phyloP scores from a whole-genome alignment of 768 basidiomycete species.

The Dioszegia aurantiaca region DNA sequence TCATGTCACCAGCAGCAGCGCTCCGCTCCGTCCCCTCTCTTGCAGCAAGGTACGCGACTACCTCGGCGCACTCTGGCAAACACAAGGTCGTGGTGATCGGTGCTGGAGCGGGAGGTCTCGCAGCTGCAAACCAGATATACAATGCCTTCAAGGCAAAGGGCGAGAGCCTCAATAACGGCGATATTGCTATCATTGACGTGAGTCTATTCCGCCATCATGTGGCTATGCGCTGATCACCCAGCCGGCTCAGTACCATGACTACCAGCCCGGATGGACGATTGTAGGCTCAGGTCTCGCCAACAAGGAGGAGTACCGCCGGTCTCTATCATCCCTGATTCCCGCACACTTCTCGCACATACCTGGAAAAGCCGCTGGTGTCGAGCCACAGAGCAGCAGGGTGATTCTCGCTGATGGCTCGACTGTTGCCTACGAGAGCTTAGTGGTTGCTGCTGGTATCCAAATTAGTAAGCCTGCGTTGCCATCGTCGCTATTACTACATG shows the following conservation, averaged over 20 bases:
- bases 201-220: constrained; percentile 16
- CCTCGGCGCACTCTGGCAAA: constrained; percentile 46
- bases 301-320: constrained; percentile 64
- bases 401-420: constrained; percentile 68
- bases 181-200: constrained; percentile 79
- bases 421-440: constrained; percentile 76
- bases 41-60: constrained; percentile 38
- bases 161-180: constrained; percentile 65
- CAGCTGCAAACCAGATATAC: constrained; percentile 17
- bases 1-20: constrained; percentile 6
- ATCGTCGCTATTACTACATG: no score
- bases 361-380: constrained; percentile 70
- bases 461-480: constrained; percentile 56
- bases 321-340: constrained; percentile 70
- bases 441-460: constrained; percentile 85
- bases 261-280: constrained; percentile 94
- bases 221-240: constrained; percentile 4
- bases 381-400: constrained; percentile 70
- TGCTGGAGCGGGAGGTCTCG: constrained; percentile 79
- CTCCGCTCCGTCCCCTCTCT: constrained; percentile 6
- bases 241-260: constrained; percentile 75
- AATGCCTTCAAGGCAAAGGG: constrained; percentile 57
- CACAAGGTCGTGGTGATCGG: constrained; percentile 85
- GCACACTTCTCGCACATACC: constrained; percentile 67
- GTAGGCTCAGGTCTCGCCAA: constrained; percentile 80